These are phyloP conservation scores for Coix lacrymajobi DNA, from an alignment of 176 grass and related monocot genomes.

Conservation along the genomic window DNA sequence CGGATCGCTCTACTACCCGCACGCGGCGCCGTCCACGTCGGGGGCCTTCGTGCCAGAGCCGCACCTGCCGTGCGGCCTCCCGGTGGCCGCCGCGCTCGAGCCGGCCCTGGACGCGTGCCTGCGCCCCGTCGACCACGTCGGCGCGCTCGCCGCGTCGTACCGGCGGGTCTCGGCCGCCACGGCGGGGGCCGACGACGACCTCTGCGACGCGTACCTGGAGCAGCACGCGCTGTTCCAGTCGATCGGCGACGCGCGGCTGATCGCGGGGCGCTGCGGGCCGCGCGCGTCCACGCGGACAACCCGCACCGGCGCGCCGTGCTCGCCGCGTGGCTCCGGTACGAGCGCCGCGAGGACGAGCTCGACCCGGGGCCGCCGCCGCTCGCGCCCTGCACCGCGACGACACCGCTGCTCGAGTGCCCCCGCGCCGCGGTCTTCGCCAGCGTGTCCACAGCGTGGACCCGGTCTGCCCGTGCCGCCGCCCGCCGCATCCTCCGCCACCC, in stretches of 20 bases:
- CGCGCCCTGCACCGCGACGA: constrained; percentile 50
- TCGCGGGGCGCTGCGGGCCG: constrained; percentile 56
- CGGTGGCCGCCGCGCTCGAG: constrained; percentile 52
- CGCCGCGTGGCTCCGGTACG: constrained; percentile 82
- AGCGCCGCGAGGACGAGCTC: constrained; percentile 88
- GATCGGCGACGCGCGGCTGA: constrained; percentile 54
- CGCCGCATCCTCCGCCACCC: background rate
- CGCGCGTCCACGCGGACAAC: constrained; percentile 66
- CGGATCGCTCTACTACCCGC: constrained; percentile 45
- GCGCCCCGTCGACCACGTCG: constrained; percentile 70
- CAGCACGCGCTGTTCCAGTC: constrained; percentile 70
- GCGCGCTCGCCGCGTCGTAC: constrained; percentile 54
- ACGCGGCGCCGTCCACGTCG: constrained; percentile 42
- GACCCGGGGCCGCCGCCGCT: constrained; percentile 49
- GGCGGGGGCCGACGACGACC: constrained; percentile 1
- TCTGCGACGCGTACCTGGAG: constrained; percentile 87
- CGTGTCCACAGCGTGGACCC: constrained; percentile 30
- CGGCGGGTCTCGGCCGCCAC: constrained; percentile 36
- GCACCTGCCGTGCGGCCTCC: constrained; percentile 77
- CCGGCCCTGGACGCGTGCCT: constrained; percentile 66
- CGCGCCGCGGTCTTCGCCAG: constrained; percentile 51
- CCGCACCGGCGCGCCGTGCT: constrained; percentile 82
- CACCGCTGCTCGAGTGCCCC: constrained; percentile 81
- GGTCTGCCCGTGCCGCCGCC: constrained; percentile 59
- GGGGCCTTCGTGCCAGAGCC: constrained; percentile 38